phyloP scores from a whole-genome alignment of 2,329 filamentous ascomycete genomes.

The Calonectria henricotiae region DNA sequence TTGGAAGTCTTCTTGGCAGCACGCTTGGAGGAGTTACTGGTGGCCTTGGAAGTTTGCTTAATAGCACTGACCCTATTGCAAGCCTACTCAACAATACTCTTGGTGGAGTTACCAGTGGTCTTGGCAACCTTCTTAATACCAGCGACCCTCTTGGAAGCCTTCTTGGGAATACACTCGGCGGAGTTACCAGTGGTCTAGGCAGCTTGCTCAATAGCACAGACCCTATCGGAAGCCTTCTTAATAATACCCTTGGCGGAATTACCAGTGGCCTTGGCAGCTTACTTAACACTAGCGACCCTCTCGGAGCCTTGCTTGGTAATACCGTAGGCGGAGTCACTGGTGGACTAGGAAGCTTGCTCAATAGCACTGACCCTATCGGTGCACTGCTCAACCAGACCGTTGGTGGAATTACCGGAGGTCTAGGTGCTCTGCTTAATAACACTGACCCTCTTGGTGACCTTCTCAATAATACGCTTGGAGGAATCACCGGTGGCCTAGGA shows the following conservation, averaged over 20 bases:
- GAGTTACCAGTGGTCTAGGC: slow-evolving; percentile 1
- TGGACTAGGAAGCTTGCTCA: not conserved
- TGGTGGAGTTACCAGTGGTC: not conserved
- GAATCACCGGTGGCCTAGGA: not conserved
- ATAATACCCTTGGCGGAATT: not conserved
- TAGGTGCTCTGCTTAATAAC: not conserved
- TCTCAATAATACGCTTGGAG: not conserved
- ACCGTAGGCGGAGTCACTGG: not conserved
- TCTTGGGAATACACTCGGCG: not conserved
- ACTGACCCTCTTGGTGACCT: not conserved
- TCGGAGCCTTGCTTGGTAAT: not conserved
- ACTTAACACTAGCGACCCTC: not conserved
- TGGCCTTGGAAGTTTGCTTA: not conserved
- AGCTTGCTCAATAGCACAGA: not conserved
- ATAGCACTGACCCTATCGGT: not conserved
- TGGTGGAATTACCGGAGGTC: not conserved
- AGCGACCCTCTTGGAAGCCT: not conserved
- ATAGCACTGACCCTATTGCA: not conserved
- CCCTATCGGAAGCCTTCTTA: not conserved
- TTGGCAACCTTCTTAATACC: not conserved
- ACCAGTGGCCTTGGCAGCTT: not conserved
- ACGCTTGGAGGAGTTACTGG: not conserved
- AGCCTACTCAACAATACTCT: not conserved
- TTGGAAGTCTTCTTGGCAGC: not conserved
- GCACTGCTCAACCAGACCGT: not conserved